phyloP scores from a whole-genome alignment of 129 eudicot genomes.

The Chrysanthemum lavandulifolium region DNA sequence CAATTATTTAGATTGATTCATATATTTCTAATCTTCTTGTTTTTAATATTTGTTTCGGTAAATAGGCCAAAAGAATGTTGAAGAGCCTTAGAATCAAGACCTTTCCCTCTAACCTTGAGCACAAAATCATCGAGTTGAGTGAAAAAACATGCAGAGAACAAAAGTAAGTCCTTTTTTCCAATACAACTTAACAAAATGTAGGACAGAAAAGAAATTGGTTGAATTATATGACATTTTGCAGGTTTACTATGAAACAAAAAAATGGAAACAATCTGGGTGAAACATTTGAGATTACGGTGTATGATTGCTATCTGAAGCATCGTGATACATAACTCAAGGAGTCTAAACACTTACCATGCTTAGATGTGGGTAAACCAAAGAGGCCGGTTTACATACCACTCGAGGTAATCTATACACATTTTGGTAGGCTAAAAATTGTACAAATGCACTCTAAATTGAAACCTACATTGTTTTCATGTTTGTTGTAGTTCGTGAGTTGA shows the following conservation, averaged over 20 bases:
- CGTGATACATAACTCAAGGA: slow-evolving; percentile 24
- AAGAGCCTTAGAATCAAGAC: slow-evolving; percentile 66
- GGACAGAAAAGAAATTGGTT: not conserved
- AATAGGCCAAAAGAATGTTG: slow-evolving; percentile 59
- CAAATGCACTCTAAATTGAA: not conserved
- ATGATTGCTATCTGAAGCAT: slow-evolving; percentile 62
- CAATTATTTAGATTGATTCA: not conserved
- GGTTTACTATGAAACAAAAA: slow-evolving; percentile 55
- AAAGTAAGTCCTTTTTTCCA: slow-evolving; percentile 31
- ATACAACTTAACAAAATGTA: not conserved
- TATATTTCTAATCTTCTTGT: not conserved
- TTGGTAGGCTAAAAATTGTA: not conserved
- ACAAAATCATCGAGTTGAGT: slow-evolving; percentile 68
- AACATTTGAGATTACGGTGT: slow-evolving; percentile 51
- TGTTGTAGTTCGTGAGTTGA: slow-evolving; percentile 47
- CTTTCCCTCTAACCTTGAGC: slow-evolving; percentile 48
- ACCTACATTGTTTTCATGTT: not conserved
- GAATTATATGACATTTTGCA: slow-evolving; percentile 6
- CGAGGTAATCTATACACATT: slow-evolving; percentile 45
- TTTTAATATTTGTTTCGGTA: not conserved
- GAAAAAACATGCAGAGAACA: slow-evolving; percentile 57
- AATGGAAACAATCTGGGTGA: slow-evolving; percentile 34
- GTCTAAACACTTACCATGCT: slow-evolving; percentile 70
- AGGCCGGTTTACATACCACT: slow-evolving; percentile 72
- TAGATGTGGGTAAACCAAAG: slow-evolving; percentile 85